Percentiles rank a stretch among this genome's conserved stretches.
Evolutionary conservation across 805 yeast genomes (phyloP).

Genomic region (Sugiyamaella boreocaroliniensis): DNA sequence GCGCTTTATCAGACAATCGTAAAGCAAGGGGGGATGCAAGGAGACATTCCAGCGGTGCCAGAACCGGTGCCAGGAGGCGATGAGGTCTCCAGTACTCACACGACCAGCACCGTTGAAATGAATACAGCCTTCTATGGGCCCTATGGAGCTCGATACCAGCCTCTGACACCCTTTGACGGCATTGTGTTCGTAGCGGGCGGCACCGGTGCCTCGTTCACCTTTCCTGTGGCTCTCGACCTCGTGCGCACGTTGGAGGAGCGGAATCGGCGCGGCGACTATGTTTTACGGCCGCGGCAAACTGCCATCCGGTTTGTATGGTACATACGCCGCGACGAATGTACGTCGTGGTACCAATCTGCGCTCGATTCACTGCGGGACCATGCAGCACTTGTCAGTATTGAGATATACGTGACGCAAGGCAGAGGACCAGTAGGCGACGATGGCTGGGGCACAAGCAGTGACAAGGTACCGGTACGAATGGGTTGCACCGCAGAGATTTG

Average conservation of each 20-base stretch:
- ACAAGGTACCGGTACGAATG: background rate
- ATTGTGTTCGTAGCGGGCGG: slow-evolving; percentile 39
- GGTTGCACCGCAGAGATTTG: background rate
- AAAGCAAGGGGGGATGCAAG: slow-evolving; percentile 2
- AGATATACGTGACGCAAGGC: slow-evolving; percentile 25
- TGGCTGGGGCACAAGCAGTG: slow-evolving; percentile 10
- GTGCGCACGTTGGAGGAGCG: slow-evolving; percentile 21
- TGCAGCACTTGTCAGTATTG: slow-evolving; percentile 18
- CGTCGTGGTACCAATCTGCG: slow-evolving; percentile 35
- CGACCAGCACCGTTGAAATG: slow-evolving; percentile 21
- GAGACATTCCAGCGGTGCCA: background rate
- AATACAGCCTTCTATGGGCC: slow-evolving; percentile 40
- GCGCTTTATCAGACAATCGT: slow-evolving; percentile 30
- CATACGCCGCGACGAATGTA: slow-evolving; percentile 25
- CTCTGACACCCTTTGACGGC: slow-evolving; percentile 39
- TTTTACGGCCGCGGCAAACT: slow-evolving; percentile 31
- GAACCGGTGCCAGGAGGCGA: background rate
- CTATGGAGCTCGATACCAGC: slow-evolving; percentile 38
- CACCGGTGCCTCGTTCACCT: slow-evolving; percentile 40
- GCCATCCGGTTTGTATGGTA: slow-evolving; percentile 34
- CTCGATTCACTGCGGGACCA: slow-evolving; percentile 30
- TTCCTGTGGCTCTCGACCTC: slow-evolving; percentile 41
- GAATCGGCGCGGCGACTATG: slow-evolving; percentile 26
- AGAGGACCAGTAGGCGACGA: slow-evolving; percentile 5
- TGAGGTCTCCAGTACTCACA: slow-evolving; percentile 14